A percentile compares a stretch with the other conserved stretches of the same genome.
Evolutionary conservation across 176 grass and related monocot species (phyloP).

Genomic region (bread wheat (Triticum aestivum)): IWGSC_CS_RefSeq_v2.1 NC_057811.1:15760863-15761362

Average conservation of each 20-base stretch:
- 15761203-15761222: conserved; percentile 35
- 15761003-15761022: conserved; percentile 61
- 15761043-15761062: conserved; percentile 37
- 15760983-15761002: conserved; percentile 21
- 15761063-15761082: conserved; percentile 64
- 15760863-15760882: neutral
- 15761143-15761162: conserved; percentile 92
- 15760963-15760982: conserved; percentile 35
- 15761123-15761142: conserved; percentile 81
- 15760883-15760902: neutral
- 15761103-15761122: conserved; percentile 32
- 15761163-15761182: conserved; percentile 46
- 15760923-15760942: neutral
- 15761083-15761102: conserved; percentile 59
- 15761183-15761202: conserved; percentile 96
- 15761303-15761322: conserved; percentile 48
- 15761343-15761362: conserved; percentile 73
- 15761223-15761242: conserved; percentile 60
- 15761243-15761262: conserved; percentile 89
- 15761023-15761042: conserved; percentile 76
- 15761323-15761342: conserved; percentile 73
- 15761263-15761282: conserved; percentile 65
- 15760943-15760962: conserved; percentile 51
- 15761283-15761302: conserved; percentile 74
- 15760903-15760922: neutral